phyloP scores from a whole-genome alignment of 2,329 filamentous ascomycete genomes.

The Pseudogymnoascus sp. region DNA sequence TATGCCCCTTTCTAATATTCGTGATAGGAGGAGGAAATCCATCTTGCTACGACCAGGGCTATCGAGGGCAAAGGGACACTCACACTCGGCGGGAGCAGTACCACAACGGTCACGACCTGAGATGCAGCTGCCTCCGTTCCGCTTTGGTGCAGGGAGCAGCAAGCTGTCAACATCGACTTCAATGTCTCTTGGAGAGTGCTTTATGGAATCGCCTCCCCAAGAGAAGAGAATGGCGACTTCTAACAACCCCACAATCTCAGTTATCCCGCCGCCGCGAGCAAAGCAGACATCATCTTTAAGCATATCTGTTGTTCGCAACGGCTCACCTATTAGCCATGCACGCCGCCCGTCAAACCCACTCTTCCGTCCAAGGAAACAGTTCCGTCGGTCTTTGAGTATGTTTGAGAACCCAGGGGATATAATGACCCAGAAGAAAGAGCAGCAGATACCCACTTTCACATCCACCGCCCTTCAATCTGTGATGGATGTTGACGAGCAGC shows the following conservation, averaged over 20 bases:
- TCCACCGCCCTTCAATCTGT: constrained; percentile 61
- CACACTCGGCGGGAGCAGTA: constrained; percentile 60
- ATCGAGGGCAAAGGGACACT: constrained; percentile 65
- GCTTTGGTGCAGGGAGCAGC: constrained; percentile 54
- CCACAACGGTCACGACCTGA: constrained; percentile 54
- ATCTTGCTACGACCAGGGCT: constrained; percentile 67
- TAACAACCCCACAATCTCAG: constrained; percentile 48
- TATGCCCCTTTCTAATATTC: constrained; percentile 16
- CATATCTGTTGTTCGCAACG: constrained; percentile 46
- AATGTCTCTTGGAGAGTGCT: constrained; percentile 71
- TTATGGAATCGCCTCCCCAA: constrained; percentile 67
- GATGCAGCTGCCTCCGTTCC: constrained; percentile 63
- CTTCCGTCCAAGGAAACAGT: constrained; percentile 74
- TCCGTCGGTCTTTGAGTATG: constrained; percentile 92
- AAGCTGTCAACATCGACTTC: constrained; percentile 46
- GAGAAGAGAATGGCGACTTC: constrained; percentile 56
- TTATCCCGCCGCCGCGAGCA: constrained; percentile 53
- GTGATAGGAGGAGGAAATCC: constrained; percentile 55
- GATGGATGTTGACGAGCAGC: constrained; percentile 73
- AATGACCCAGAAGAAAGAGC: constrained; percentile 68
- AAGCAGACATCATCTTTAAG: constrained; percentile 40
- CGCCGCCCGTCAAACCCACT: constrained; percentile 67
- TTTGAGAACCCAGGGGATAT: constrained; percentile 88
- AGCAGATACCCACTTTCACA: constrained; percentile 35
- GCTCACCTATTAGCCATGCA: constrained; percentile 62